Evolutionary conservation across 257 asterid genomes (phyloP).

Genomic region (Salvia rosmarinus): DNA sequence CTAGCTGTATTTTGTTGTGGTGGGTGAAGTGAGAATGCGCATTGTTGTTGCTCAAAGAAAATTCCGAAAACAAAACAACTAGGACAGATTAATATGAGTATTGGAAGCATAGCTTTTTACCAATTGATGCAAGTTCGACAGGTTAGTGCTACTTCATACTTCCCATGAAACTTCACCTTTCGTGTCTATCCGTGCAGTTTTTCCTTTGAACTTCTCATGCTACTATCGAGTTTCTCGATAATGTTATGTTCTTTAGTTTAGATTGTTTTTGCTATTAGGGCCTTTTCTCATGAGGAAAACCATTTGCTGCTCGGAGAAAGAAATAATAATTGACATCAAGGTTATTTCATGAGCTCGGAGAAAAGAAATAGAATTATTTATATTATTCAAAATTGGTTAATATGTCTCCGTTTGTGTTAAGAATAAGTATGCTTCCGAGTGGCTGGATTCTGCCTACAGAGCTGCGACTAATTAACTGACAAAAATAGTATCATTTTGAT

Average conservation of each 20-base stretch:
- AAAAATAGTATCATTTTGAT: background rate
- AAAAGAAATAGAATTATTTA: too few relatives aligned
- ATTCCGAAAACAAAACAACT: conserved; percentile 44
- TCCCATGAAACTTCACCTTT: too few relatives aligned
- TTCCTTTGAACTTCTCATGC: background rate
- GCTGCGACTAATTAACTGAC: background rate
- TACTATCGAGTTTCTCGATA: background rate
- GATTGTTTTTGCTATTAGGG: background rate
- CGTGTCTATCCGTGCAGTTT: background rate
- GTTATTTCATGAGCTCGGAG: background rate
- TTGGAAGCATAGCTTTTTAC: conserved; percentile 72
- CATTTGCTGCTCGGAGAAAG: background rate
- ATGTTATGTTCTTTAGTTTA: background rate
- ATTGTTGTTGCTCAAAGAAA: conserved; percentile 52
- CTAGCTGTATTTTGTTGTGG: conserved; percentile 30
- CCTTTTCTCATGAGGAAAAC: background rate
- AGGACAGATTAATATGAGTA: conserved; percentile 63
- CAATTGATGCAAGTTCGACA: conserved; percentile 91
- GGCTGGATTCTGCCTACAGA: too few relatives aligned
- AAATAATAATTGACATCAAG: background rate
- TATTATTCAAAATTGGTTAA: too few relatives aligned
- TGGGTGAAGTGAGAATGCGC: conserved; percentile 67
- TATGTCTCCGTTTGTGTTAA: too few relatives aligned
- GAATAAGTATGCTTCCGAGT: too few relatives aligned
- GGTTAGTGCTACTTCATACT: conserved; percentile 40